These are phyloP conservation scores for Lecanoromycetidae sp. DNA, from an alignment of 2,329 filamentous ascomycete species.

Conservation along the genomic window DNA sequence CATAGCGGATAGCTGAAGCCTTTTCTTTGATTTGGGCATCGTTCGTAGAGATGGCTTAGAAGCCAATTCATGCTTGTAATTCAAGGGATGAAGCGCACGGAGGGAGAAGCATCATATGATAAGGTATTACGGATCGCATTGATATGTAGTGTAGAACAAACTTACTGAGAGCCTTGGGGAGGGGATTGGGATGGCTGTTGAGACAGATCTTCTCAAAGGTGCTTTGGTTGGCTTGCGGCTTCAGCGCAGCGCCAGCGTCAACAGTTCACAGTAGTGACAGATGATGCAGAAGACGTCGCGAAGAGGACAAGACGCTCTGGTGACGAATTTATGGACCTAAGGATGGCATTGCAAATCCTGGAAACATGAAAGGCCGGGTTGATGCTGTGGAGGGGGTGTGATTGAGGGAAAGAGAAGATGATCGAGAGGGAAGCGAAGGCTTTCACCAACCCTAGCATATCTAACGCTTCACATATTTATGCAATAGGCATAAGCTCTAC, in stretches of 20 bases:
- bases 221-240: constrained; percentile 7
- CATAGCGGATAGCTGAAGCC: too few species aligned
- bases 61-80: neutral
- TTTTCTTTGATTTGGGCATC: too few species aligned
- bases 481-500: constrained; percentile 15
- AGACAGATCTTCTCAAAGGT: neutral
- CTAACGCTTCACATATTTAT: constrained; percentile 9
- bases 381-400: constrained; percentile 8
- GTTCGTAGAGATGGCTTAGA: too few species aligned
- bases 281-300: neutral
- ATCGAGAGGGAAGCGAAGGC: constrained; percentile 11
- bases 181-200: neutral
- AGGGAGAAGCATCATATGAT: neutral
- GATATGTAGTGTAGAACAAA: neutral
- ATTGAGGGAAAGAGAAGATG: constrained; percentile 7
- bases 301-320: neutral
- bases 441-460: constrained; percentile 6
- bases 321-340: neutral
- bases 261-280: neutral
- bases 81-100: constrained; percentile 8
- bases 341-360: neutral
- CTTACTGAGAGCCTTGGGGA: neutral
- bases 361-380: constrained; percentile 2
- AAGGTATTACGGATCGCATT: constrained; percentile 6
- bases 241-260: constrained; percentile 2